Percentiles rank a stretch among this genome's conserved stretches.
Evolutionary conservation across 2,329 filamentous ascomycete species (phyloP).

Genomic region (Arthrobotrys sinensis): DNA sequence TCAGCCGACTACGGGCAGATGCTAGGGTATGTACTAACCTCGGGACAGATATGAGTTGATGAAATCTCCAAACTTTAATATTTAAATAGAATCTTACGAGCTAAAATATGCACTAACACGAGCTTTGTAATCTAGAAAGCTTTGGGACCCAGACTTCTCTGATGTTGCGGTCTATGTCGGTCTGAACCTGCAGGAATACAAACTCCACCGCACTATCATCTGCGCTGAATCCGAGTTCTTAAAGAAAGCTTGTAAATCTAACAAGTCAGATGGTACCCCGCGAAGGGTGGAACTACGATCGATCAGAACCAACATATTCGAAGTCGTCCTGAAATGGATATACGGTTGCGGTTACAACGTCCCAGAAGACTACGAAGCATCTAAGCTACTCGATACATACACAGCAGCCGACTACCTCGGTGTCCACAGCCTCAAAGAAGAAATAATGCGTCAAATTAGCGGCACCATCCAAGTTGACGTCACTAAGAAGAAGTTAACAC

Average conservation of each 20-base stretch:
- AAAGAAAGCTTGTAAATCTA: constrained; percentile 54
- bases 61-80: not conserved
- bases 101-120: not conserved
- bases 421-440: constrained; percentile 6
- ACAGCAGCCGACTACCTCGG: constrained; percentile 25
- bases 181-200: constrained; percentile 50
- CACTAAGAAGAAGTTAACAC: not conserved
- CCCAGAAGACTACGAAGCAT: constrained; percentile 4
- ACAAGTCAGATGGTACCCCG: not conserved
- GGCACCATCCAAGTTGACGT: not conserved
- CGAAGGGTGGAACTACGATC: constrained; percentile 12
- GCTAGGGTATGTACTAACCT: not conserved
- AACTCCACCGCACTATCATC: constrained; percentile 61
- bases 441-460: constrained; percentile 11
- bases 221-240: constrained; percentile 62
- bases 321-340: constrained; percentile 30
- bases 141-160: constrained; percentile 33
- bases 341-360: constrained; percentile 12
- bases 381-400: constrained; percentile 16
- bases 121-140: not conserved
- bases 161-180: constrained; percentile 59
- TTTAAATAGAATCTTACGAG: not conserved
- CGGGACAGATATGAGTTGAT: not conserved
- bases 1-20: not conserved
- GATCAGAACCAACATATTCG: constrained; percentile 10